Conservation (phyloP, 352 stramenopile genomes). For the Halophytophthora polymorphica region DNA sequence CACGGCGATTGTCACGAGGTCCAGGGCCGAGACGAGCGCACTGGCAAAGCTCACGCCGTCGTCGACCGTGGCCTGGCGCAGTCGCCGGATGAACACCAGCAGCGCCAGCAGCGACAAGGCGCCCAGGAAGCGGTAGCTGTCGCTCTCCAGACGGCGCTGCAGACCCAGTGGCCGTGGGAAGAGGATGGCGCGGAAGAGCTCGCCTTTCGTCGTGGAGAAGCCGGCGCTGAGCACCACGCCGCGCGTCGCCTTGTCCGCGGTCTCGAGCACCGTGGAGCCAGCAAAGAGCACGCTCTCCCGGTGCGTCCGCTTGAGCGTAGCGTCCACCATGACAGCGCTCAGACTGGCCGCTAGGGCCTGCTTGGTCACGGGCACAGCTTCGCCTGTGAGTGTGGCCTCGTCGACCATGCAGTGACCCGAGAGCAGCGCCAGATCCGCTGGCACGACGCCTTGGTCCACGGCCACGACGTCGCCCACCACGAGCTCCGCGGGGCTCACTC, state of each 20-base stretch:
- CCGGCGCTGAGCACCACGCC: slow-evolving; percentile 62
- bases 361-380: slow-evolving; percentile 81
- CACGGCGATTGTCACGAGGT: slow-evolving; percentile 65
- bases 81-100: slow-evolving; percentile 51
- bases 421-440: slow-evolving; percentile 61
- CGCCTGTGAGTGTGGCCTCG: slow-evolving; percentile 74
- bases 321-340: slow-evolving; percentile 23
- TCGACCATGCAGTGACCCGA: slow-evolving; percentile 66
- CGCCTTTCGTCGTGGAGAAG: slow-evolving; percentile 67
- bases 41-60: slow-evolving; percentile 22
- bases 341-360: slow-evolving; percentile 18
- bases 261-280: slow-evolving; percentile 50
- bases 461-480: slow-evolving; percentile 72
- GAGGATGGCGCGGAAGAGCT: slow-evolving; percentile 70
- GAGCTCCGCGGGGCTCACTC: slow-evolving; percentile 40
- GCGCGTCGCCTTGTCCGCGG: slow-evolving; percentile 27
- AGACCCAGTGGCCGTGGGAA: slow-evolving; percentile 58
- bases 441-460: slow-evolving; percentile 58
- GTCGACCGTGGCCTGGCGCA: slow-evolving; percentile 33
- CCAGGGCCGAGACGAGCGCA: slow-evolving; percentile 43
- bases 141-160: slow-evolving; percentile 48
- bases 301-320: slow-evolving; percentile 35
- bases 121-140: slow-evolving; percentile 70
- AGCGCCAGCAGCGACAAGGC: slow-evolving; percentile 52
- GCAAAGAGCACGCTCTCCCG: slow-evolving; percentile 59